Evolutionary conservation across 2,329 filamentous ascomycete genomes (phyloP).

Genomic region (Alternaria angustiovoidea): DNA sequence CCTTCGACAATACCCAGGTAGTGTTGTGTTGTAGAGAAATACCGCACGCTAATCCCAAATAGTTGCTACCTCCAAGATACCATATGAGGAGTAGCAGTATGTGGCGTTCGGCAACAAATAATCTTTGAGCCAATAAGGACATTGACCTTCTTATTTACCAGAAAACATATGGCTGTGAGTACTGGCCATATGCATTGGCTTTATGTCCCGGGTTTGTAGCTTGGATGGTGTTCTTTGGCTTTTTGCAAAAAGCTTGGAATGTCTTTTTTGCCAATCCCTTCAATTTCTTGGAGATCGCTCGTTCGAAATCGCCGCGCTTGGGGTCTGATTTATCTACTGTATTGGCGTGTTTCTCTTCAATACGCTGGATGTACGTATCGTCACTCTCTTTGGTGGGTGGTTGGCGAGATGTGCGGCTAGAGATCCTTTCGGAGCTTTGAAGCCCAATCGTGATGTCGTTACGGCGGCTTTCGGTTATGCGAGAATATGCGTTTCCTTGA

Average conservation of each 20-base stretch:
- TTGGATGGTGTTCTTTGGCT: not conserved
- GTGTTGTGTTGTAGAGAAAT: not conserved
- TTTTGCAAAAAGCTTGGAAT: not conserved
- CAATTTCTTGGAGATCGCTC: not conserved
- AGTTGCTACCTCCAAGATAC: not conserved
- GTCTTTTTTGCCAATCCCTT: not conserved
- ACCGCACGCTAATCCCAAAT: not conserved
- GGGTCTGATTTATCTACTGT: not conserved
- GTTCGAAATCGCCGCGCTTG: not conserved
- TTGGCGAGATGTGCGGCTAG: not conserved
- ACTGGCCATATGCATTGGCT: not conserved
- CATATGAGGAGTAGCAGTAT: not conserved
- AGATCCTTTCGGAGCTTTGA: not conserved
- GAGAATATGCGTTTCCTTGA: too few species aligned
- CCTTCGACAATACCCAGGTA: too few species aligned
- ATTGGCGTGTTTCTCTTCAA: not conserved
- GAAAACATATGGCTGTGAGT: not conserved
- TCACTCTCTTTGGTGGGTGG: not conserved
- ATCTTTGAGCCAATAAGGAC: not conserved
- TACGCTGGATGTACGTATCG: not conserved
- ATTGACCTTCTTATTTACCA: not conserved
- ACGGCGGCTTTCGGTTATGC: not conserved
- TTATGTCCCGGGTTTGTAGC: not conserved
- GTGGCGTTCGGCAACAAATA: not conserved
- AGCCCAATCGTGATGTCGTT: not conserved